These are phyloP conservation scores for Lasiosphaeria miniovina DNA, from an alignment of 495 filamentous ascomycete genomes.

Conservation along the genomic window DNA sequence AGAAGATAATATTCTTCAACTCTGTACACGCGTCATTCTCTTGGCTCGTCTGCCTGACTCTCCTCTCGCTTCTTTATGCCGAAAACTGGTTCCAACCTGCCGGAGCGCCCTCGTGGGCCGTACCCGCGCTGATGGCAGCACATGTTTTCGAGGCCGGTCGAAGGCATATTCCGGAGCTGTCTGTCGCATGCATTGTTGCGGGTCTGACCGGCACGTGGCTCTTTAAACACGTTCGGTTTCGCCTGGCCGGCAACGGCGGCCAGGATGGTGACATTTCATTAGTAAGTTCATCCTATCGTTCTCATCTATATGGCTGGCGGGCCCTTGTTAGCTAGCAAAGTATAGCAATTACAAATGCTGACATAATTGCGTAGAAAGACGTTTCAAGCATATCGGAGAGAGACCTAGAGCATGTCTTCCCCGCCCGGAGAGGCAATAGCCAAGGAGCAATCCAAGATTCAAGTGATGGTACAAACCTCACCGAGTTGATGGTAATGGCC, in stretches of 20 bases:
- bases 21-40: not conserved
- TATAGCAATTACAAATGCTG: no score
- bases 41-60: not conserved
- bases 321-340: no score
- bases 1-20: not conserved
- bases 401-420: no score
- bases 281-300: not conserved
- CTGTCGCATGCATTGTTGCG: slow-evolving; percentile 6
- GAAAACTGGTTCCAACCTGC: not conserved
- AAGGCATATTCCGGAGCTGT: slow-evolving; percentile 7
- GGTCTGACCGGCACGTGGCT: slow-evolving; percentile 16
- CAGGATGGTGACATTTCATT: not conserved
- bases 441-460: no score
- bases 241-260: not conserved
- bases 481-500: no score
- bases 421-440: no score
- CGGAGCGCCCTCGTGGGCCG: not conserved
- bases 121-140: not conserved
- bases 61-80: not conserved
- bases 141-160: not conserved
- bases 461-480: no score
- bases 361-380: no score
- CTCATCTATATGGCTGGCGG: not conserved
- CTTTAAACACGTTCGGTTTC: slow-evolving; percentile 10
- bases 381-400: no score